Percentiles rank a stretch among this genome's conserved stretches.
Evolutionary conservation across 441 rosid genomes (phyloP).

Genomic region (Hura crepitans): DNA sequence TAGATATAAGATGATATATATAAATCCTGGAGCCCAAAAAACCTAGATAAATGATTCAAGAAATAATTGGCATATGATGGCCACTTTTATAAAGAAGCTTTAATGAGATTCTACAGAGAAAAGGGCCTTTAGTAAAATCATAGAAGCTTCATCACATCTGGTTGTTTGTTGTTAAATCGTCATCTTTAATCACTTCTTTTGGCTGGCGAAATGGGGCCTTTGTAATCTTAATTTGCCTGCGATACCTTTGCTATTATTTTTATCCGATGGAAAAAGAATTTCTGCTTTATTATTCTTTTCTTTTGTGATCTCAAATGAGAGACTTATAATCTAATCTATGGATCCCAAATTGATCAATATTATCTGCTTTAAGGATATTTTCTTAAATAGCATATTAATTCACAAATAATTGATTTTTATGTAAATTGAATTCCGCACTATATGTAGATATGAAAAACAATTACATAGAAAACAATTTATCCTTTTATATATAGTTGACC

Average conservation of each 20-base stretch:
- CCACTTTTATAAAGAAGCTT: constrained; percentile 34
- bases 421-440: neutral
- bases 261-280: neutral
- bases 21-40: neutral
- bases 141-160: constrained; percentile 24
- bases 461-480: too few relatives aligned
- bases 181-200: constrained; percentile 31
- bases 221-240: neutral
- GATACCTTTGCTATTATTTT: neutral
- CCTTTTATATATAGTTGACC: too few relatives aligned
- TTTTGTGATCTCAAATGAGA: constrained; percentile 8
- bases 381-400: too few relatives aligned
- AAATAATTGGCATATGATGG: constrained; percentile 31
- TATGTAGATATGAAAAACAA: neutral
- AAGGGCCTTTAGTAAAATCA: constrained; percentile 7
- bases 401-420: neutral
- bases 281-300: neutral
- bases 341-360: neutral
- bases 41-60: constrained; percentile 26
- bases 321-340: neutral
- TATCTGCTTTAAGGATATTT: neutral
- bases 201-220: constrained; percentile 34
- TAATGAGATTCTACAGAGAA: constrained; percentile 27
- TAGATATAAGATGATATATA: too few relatives aligned
- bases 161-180: constrained; percentile 23